Conservation (phyloP, 345 rosid genomes). For the Crucihimalaya himalaica region DNA sequence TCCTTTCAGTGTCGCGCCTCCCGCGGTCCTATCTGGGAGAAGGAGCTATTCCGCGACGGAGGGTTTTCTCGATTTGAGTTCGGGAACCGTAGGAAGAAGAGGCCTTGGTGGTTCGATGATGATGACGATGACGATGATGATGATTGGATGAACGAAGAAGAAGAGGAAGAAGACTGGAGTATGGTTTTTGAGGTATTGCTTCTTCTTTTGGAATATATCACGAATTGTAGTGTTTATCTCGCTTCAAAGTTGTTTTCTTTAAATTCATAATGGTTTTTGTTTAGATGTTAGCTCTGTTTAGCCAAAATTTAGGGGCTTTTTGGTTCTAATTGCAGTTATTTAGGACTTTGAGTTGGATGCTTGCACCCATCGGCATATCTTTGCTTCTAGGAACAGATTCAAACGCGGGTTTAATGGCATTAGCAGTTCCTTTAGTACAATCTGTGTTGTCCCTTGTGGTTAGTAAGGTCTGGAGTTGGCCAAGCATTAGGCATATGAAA, state of each 20-base stretch:
- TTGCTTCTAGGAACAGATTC: constrained; percentile 75
- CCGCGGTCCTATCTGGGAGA: constrained; percentile 34
- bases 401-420: constrained; percentile 78
- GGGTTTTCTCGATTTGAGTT: constrained; percentile 36
- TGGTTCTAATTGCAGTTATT: constrained; percentile 49
- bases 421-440: constrained; percentile 85
- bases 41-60: constrained; percentile 37
- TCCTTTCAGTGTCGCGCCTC: constrained; percentile 35
- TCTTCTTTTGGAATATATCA: not conserved
- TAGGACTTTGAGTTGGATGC: constrained; percentile 73
- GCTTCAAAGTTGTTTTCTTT: constrained; percentile 18
- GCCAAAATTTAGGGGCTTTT: not conserved
- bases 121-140: constrained; percentile 39
- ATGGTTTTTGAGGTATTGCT: constrained; percentile 64
- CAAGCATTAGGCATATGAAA: constrained; percentile 41
- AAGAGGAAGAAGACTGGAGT: constrained; percentile 41
- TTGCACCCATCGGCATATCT: constrained; percentile 73
- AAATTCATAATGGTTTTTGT: not conserved
- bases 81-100: constrained; percentile 41
- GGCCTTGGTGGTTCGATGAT: constrained; percentile 52
- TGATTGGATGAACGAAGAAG: constrained; percentile 42
- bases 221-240: not conserved
- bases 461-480: constrained; percentile 56
- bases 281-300: not conserved
- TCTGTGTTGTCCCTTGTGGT: constrained; percentile 57